Conservation (phyloP, 1,284 basidiomycete species). For the Erythrobasidium hasegawianum region DNA sequence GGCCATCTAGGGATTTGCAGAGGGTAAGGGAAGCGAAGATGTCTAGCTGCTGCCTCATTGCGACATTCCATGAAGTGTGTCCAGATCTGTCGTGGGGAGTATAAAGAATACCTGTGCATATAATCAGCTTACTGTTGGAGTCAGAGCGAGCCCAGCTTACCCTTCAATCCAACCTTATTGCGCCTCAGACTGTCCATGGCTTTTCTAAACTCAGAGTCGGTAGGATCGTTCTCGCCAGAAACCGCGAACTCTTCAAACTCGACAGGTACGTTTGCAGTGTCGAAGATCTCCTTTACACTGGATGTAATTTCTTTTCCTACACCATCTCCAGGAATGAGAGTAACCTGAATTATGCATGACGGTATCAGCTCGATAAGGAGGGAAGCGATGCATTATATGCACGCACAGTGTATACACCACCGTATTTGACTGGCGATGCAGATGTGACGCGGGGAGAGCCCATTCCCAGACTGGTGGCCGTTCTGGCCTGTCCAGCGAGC, state of each 20-base stretch:
- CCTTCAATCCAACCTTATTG: slow-evolving; percentile 98
- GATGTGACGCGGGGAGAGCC: slow-evolving; percentile 8
- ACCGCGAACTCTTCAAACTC: slow-evolving; percentile 64
- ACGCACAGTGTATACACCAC: slow-evolving; percentile 78
- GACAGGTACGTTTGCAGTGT: slow-evolving; percentile 94
- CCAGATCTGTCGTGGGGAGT: slow-evolving; percentile 94
- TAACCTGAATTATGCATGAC: slow-evolving; percentile 6
- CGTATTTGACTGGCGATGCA: slow-evolving; percentile 77
- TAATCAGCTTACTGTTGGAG: background rate
- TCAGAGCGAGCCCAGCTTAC: slow-evolving; percentile 52
- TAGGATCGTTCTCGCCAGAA: slow-evolving; percentile 88
- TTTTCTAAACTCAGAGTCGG: slow-evolving; percentile 93
- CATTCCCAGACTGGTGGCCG: slow-evolving; percentile 23
- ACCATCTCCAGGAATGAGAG: slow-evolving; percentile 66
- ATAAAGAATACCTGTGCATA: slow-evolving; percentile 82
- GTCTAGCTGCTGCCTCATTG: slow-evolving; percentile 96
- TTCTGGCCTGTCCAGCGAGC: slow-evolving; percentile 25
- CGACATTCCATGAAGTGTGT: slow-evolving; percentile 99
- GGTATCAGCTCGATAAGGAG: slow-evolving; percentile 57
- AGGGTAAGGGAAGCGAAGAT: slow-evolving; percentile 98
- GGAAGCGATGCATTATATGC: slow-evolving; percentile 51
- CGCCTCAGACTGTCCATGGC: slow-evolving; percentile 94
- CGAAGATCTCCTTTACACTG: slow-evolving; percentile 98
- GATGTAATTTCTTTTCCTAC: slow-evolving; percentile 96
- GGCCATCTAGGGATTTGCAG: slow-evolving; percentile 97